These are phyloP conservation scores for Phylloboletellus chloephorus DNA, from an alignment of 1,284 basidiomycete genomes.

Conservation along the genomic window DNA sequence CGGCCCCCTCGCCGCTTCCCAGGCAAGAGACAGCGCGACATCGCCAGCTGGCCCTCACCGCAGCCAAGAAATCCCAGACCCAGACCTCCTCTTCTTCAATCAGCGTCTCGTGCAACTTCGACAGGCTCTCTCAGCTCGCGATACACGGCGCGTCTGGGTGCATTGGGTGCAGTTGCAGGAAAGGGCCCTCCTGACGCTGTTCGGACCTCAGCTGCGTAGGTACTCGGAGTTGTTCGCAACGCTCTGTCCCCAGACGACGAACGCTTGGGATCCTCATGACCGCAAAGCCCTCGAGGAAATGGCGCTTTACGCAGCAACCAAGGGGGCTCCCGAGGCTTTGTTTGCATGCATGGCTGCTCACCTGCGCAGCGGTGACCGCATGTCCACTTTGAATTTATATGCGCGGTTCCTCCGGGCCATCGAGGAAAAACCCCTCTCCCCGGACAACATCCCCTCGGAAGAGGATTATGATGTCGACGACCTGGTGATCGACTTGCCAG, in stretches of 20 bases:
- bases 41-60: conserved; percentile 5
- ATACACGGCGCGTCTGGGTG: conserved; percentile 32
- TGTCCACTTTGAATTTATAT: conserved; percentile 45
- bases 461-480: conserved; percentile 20
- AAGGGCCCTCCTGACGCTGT: conserved; percentile 38
- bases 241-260: conserved; percentile 23
- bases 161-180: conserved; percentile 44
- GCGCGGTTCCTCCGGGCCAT: conserved; percentile 33
- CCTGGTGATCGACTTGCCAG: conserved; percentile 19
- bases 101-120: conserved; percentile 34
- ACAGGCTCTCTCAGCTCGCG: conserved; percentile 32
- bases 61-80: conserved; percentile 26
- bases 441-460: conserved; percentile 15
- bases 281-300: conserved; percentile 40
- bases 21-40: too few species aligned
- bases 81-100: conserved; percentile 34
- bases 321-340: conserved; percentile 43
- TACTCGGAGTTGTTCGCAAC: conserved; percentile 36
- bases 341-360: conserved; percentile 45
- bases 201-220: conserved; percentile 39
- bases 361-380: conserved; percentile 39
- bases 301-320: conserved; percentile 42
- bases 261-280: conserved; percentile 27
- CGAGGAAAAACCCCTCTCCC: conserved; percentile 20
- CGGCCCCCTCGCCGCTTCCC: conserved; percentile 5